Conservation (phyloP, 495 filamentous ascomycete species). For the Hypoxylon trugodes region DNA sequence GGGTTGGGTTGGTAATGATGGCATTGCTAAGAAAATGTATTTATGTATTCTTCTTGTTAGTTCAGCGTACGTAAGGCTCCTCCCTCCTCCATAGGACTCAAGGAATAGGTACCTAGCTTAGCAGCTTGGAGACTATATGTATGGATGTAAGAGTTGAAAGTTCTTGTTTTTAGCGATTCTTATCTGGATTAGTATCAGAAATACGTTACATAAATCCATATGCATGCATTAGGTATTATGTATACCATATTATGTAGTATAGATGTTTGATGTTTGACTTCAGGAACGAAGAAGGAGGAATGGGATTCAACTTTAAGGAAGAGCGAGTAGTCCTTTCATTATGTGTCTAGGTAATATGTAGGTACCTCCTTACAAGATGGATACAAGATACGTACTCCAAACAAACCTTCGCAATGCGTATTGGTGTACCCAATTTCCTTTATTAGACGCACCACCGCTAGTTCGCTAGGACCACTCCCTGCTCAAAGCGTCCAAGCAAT, state of each 20-base stretch:
- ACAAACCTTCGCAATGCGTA: not conserved
- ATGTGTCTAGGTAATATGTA: not conserved
- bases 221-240: too few relatives aligned
- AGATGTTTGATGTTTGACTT: constrained; percentile 13
- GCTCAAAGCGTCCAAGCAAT: constrained; percentile 22
- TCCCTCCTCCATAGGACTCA: constrained; percentile 10
- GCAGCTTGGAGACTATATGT: not conserved
- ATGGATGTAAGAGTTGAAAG: not conserved
- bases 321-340: too few relatives aligned
- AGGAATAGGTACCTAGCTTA: not conserved
- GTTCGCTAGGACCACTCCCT: constrained; percentile 25
- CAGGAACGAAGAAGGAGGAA: not conserved
- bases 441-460: constrained; percentile 32
- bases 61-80: constrained; percentile 6
- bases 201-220: not conserved
- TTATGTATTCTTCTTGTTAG: too few relatives aligned
- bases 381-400: constrained; percentile 5
- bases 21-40: not conserved
- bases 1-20: constrained; percentile 9
- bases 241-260: too few relatives aligned
- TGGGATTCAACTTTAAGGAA: constrained; percentile 1
- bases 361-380: not conserved
- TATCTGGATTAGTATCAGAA: constrained; percentile 2
- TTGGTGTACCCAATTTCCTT: not conserved
- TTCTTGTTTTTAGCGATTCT: constrained; percentile 14